Base-by-base conservation (phyloP, 805 yeast species). In the Metschnikowia cubensis region DNA sequence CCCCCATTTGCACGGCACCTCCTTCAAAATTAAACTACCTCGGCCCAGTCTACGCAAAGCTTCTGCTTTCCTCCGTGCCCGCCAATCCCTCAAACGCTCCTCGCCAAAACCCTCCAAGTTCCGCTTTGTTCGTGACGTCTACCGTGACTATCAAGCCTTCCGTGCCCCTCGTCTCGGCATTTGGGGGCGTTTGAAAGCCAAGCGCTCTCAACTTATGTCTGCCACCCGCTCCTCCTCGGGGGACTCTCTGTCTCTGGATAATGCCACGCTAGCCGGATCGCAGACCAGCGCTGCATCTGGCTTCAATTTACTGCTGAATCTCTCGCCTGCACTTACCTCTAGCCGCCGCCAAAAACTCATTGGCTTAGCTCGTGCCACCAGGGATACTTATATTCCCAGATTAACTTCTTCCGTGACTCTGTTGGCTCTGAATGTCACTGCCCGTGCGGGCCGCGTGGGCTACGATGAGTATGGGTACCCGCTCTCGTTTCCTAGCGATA, bases 341-440 rank as follows among this genome's bases (percentile, higher is more conserved):
- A 66, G 71, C 2, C 70, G 74, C 52, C 68, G 84, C 33, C 82
- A 74, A 57, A 65, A 78, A 37, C 59, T 82, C 25, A 59, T 69
- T 36, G 83, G 82, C 20, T 61, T 82, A 38, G 77, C 84, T 51
- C 76, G 70, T 51, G 75, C 79, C 4, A 81, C 86, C 8, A 72
- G 80, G 56, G 84, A 81, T 52, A 73, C 75, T 1, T 82, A 82
- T 57, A 71, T 82, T n/a, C 85, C 85, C 4, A 67, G 72, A 5
- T 47, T 80, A 22, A 67, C 81, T 1, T 73, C 73, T 14, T 72
- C 81, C 0, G 73, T 81, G 21, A 59, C 79, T 1, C 82, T 70
- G 55, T 59, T 75, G 35, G 81, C 84, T 1, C 54, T 71, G 1
- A 81, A 77, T 15, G 81, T 77, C 2, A 68, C 73, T 1, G 50